Conservation (phyloP, 2,329 filamentous ascomycete species). For the Fusarium cyanostomum region DNA sequence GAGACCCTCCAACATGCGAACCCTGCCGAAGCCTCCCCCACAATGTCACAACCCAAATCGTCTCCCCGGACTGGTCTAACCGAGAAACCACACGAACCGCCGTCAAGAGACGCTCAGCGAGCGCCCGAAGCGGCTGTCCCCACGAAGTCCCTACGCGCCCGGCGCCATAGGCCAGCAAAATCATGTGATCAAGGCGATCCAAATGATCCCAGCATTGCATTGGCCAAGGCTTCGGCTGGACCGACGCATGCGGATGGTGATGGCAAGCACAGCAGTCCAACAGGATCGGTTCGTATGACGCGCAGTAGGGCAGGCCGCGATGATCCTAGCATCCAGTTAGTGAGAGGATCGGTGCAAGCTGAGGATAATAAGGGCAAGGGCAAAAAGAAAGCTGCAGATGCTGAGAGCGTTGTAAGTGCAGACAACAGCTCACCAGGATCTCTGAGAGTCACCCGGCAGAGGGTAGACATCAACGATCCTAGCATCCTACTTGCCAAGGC, state of each 20-base stretch:
- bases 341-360: slow-evolving; percentile 30
- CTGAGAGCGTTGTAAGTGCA: slow-evolving; percentile 20
- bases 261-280: slow-evolving; percentile 31
- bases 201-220: slow-evolving; percentile 45
- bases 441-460: slow-evolving; percentile 44
- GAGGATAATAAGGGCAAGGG: slow-evolving; percentile 33
- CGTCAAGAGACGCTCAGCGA: slow-evolving; percentile 20
- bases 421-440: slow-evolving; percentile 35
- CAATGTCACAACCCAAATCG: slow-evolving; percentile 19
- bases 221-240: slow-evolving; percentile 38
- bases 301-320: slow-evolving; percentile 40
- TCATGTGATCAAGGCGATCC: slow-evolving; percentile 36
- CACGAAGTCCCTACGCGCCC: slow-evolving; percentile 46
- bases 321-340: slow-evolving; percentile 38
- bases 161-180: slow-evolving; percentile 37
- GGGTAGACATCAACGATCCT: slow-evolving; percentile 33
- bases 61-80: slow-evolving; percentile 13
- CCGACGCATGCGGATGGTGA: slow-evolving; percentile 17
- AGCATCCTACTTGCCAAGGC: slow-evolving; percentile 42
- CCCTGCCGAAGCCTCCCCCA: slow-evolving; percentile 19
- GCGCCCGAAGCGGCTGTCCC: slow-evolving; percentile 42
- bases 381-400: slow-evolving; percentile 27
- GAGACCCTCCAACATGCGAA: slow-evolving; percentile 12
- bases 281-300: slow-evolving; percentile 39
- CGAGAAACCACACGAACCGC: slow-evolving; percentile 12